phyloP scores from a whole-genome alignment of 257 asterid species.

The Solanum pinnatisectum region DNA sequence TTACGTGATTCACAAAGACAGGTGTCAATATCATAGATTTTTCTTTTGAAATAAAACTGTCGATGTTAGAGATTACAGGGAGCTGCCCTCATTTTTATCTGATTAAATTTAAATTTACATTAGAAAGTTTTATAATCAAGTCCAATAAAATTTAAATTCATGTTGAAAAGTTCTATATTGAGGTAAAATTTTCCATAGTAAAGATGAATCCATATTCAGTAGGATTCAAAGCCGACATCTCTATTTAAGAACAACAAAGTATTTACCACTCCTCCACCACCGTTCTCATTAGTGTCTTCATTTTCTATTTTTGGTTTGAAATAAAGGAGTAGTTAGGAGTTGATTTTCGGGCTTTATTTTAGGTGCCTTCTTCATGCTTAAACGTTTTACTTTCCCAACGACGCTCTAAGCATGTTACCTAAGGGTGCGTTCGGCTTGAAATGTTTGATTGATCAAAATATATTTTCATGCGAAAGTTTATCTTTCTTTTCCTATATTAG shows the following conservation, averaged over 20 bases:
- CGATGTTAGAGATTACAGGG: neutral
- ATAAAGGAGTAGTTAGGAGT: neutral
- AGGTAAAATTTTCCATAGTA: accelerated
- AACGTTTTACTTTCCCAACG: neutral
- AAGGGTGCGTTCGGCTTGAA: too few relatives aligned
- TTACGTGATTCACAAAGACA: constrained; percentile 13
- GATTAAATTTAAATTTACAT: too few relatives aligned
- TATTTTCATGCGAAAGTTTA: too few relatives aligned
- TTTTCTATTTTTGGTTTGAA: too few relatives aligned
- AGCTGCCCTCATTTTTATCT: neutral
- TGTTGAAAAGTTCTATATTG: neutral
- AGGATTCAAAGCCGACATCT: too few relatives aligned
- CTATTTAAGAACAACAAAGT: too few relatives aligned
- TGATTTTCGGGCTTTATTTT: neutral
- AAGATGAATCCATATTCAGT: accelerated
- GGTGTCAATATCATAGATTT: neutral
- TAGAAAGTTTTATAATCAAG: too few relatives aligned
- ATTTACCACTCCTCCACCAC: too few relatives aligned
- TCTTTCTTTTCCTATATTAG: neutral
- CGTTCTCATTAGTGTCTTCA: neutral
- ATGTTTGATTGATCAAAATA: too few relatives aligned
- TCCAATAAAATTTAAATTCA: too few relatives aligned
- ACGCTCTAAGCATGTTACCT: neutral
- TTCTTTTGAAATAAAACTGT: constrained; percentile 4
- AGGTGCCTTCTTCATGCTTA: neutral